Percentiles rank a stretch among this genome's conserved stretches.
Conservation (phyloP, 2,329 filamentous ascomycete genomes). For the Scytalidium sp. region DNA sequence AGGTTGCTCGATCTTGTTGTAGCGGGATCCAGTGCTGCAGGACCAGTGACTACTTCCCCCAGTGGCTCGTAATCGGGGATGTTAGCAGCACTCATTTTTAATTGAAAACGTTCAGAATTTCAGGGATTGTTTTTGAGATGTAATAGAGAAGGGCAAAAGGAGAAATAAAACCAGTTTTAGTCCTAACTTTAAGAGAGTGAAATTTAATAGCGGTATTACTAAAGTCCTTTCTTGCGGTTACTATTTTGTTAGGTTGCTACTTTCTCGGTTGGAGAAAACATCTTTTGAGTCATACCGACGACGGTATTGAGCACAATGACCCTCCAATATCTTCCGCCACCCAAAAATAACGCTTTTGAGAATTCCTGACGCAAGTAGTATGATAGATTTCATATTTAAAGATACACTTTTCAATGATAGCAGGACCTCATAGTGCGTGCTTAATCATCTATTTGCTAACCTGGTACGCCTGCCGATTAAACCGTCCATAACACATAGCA, state of each 20-base stretch:
- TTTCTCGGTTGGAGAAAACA: no score
- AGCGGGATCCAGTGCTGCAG: constrained; percentile 2
- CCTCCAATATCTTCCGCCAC: no score
- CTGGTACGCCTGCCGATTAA: not conserved
- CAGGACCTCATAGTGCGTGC: not conserved
- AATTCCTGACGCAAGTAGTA: no score
- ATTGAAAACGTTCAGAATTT: not conserved
- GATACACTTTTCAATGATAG: no score
- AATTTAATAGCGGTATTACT: not conserved
- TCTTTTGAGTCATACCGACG: no score
- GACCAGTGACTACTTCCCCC: not conserved
- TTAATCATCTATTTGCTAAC: not conserved
- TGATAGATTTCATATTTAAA: no score
- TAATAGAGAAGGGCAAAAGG: not conserved
- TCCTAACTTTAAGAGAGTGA: not conserved
- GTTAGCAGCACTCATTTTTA: constrained; percentile 2
- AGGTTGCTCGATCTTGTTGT: not conserved
- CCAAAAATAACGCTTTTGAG: no score
- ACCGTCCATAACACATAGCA: not conserved
- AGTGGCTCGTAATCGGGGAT: constrained; percentile 5
- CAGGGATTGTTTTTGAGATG: not conserved
- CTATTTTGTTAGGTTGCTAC: no score
- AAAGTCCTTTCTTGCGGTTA: no score
- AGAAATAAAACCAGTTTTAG: not conserved
- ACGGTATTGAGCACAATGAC: no score